Evolutionary conservation across 2,329 filamentous ascomycete genomes (phyloP).

Genomic region (Diaporthe ampelina): DNA sequence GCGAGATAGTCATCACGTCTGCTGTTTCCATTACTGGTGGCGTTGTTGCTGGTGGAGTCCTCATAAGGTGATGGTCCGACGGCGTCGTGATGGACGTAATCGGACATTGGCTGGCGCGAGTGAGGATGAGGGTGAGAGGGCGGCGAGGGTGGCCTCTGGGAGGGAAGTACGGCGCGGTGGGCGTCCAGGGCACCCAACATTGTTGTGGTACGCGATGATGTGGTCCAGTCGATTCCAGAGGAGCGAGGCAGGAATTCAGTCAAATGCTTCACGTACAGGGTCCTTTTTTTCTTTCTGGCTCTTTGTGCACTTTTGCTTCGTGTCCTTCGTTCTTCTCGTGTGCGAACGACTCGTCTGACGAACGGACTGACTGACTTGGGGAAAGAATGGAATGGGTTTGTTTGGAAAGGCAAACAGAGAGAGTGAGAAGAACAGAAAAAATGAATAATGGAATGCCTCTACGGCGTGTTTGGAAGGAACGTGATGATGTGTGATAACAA

Average conservation of each 20-base stretch:
- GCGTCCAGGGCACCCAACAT: slow-evolving; percentile 57
- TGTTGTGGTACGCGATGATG: slow-evolving; percentile 42
- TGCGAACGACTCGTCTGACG: slow-evolving; percentile 3
- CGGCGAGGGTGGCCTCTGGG: slow-evolving; percentile 57
- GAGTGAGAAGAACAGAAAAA: slow-evolving; percentile 44
- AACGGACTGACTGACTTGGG: neutral
- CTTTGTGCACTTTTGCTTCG: neutral
- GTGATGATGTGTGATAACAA: slow-evolving; percentile 45
- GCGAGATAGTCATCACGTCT: slow-evolving; percentile 15
- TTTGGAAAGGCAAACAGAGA: slow-evolving; percentile 41
- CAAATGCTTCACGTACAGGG: slow-evolving; percentile 19
- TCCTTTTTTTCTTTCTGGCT: neutral
- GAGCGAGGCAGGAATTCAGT: slow-evolving; percentile 48
- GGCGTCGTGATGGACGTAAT: slow-evolving; percentile 27
- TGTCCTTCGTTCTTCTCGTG: neutral
- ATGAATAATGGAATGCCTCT: slow-evolving; percentile 58
- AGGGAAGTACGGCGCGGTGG: slow-evolving; percentile 62
- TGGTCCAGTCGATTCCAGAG: slow-evolving; percentile 14
- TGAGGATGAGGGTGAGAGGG: slow-evolving; percentile 55
- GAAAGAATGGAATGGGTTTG: slow-evolving; percentile 27
- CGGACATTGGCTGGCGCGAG: slow-evolving; percentile 39
- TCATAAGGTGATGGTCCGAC: slow-evolving; percentile 25
- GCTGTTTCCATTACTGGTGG: neutral
- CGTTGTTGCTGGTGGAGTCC: slow-evolving; percentile 4
- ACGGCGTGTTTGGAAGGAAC: slow-evolving; percentile 56